Evolutionary conservation across 768 basidiomycete species (phyloP), one percentile per base, ranked within the genome.

Genomic region (Fomitopsis pulvina): DNA sequence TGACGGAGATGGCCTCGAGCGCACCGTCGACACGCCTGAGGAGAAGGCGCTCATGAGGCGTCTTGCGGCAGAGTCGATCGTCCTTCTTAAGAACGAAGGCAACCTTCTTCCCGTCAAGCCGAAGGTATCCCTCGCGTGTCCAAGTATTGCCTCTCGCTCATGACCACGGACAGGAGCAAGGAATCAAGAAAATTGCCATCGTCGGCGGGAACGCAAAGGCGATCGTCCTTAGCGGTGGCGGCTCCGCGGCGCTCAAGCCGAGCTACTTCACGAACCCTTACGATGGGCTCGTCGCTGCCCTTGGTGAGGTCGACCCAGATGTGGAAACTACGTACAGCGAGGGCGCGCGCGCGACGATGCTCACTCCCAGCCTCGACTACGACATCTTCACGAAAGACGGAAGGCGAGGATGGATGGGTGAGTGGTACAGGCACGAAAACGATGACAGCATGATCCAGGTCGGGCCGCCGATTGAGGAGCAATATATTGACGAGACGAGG

Each of bases 221-320:
- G 0, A 57, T 64, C 4, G 74, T 81, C 2, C 68, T 83, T 8
- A 82, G 79, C 37, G 85, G 85, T 34, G 87, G 86, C 39, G 87
- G 86, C 27, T 84, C 82, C 12, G 88, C 87, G 0, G 74, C 77
- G 2, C 70, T 91, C 34, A 83, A 87, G 57, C 72, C 87, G 1
- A 81, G 81, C 3, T 92, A 87, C 70, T 85, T 86, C 54, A 66
- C 85, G 41, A 80, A 79, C 4, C 90, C 91, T 0, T 89, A 80
- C 62, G 79, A 90, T 25, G 90, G 90, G 2, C 81, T 93, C 27
- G 72, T 77, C 16, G 71, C 75, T 12, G 83, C 79, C 0, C 68
- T 88, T 20, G 65, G 70, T 2, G 63, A 67, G 12, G 55, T 65
- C 26, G 68, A 69, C 11, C 32, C 52, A 3, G 67, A 70, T 27